Evolutionary conservation across 176 grass and related monocot species (phyloP), one percentile per base, ranked within the genome.

Genomic region (Echinochloa phyllopogon): DNA sequence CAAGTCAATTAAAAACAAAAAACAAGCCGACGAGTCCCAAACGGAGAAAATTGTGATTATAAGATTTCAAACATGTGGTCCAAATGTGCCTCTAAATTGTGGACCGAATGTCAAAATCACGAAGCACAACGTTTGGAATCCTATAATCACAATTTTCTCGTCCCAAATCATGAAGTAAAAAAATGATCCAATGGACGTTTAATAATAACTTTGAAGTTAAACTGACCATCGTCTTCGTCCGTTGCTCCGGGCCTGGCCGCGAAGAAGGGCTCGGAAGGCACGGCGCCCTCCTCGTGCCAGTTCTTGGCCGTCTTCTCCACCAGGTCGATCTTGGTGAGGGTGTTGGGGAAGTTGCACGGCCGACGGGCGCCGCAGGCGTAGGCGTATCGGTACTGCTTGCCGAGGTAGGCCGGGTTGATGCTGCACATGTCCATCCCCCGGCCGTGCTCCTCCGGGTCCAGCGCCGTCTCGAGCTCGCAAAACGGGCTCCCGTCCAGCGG

Each of bases 341-440:
- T 87, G 88, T 98, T 98, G 72, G 87, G 93, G 83, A 95, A 98
- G 76, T 95, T 98, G 89, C 96, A 98, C 13, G 96, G 96, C 72
- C 96, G 83, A 55, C 37, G 85, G 60, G 93, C 93, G 43, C 91
- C 83, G 41, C 96, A 98, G 62, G 83, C 96, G 58, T 98, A 95
- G 44, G 87, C 80, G 82, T 98, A 98, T 8, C 93, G 82, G 75
- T 98, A 98, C 85, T 86, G 72, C 81, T 88, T 95, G 82, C 96
- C 93, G 12, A 90, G 58, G 79, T 80, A 79, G 6, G 75, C 83
- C 0, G 89, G 96, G 87, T 98, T 98, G 80, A 98, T 95, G 83
- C 89, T 95, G 79, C 93, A 95, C 96, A 94, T 92, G 76, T 98
- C 96, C 82, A 98, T 92, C 16, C 89, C 96, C 2, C 87, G 86